Conservation (phyloP, 257 asterid species). For the Solanum pinnatisectum region DNA sequence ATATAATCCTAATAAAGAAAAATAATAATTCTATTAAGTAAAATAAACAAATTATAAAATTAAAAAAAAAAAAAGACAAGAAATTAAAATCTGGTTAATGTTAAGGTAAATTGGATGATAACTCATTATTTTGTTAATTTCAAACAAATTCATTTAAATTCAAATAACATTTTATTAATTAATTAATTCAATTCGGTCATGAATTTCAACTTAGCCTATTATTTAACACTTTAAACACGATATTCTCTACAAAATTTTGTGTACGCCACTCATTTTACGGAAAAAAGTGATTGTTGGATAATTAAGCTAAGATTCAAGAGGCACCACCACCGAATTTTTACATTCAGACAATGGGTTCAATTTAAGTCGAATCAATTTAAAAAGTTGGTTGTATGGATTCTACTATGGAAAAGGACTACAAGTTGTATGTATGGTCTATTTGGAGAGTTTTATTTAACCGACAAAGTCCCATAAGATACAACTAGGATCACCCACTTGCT, state of each 20-base stretch:
- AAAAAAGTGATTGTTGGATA: not conserved
- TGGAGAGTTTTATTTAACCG: not conserved
- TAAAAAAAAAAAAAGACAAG: not conserved
- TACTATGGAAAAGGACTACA: not conserved
- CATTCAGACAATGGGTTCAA: not conserved
- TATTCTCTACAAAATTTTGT: not conserved
- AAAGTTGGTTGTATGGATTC: not conserved
- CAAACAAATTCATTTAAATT: not conserved
- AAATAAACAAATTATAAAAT: not conserved
- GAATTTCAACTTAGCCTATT: not conserved
- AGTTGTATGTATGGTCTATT: not conserved
- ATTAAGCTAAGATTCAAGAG: not conserved
- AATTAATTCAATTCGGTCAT: not conserved
- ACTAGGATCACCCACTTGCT: not conserved
- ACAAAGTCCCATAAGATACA: not conserved
- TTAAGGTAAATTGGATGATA: not conserved
- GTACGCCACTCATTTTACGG: not conserved
- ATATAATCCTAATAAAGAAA: not conserved
- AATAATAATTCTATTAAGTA: not conserved
- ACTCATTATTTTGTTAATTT: not conserved
- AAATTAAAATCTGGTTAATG: too few relatives aligned
- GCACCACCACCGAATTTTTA: not conserved
- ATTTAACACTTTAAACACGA: not conserved
- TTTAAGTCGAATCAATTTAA: not conserved
- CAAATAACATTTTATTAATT: not conserved